Percentiles rank a stretch among this genome's conserved stretches.
phyloP scores from a whole-genome alignment of 768 basidiomycete genomes.

The Lentinula detonsa region DNA sequence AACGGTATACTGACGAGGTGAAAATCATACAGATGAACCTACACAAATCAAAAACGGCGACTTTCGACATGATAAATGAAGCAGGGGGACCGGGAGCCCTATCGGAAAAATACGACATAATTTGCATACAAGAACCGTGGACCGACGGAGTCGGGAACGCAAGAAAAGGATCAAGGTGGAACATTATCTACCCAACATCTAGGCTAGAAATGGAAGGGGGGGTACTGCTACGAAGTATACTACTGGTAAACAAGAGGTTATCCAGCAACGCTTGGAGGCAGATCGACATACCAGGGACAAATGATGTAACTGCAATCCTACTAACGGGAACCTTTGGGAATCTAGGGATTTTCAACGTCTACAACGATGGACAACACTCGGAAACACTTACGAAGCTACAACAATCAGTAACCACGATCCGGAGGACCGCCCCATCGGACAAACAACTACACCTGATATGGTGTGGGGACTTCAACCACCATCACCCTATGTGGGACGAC shows the following conservation, averaged over 20 bases:
- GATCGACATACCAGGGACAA: constrained; percentile 13
- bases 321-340: constrained; percentile 8
- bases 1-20: not conserved
- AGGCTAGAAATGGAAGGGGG: too few relatives aligned
- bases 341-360: constrained; percentile 2
- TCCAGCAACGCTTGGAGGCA: constrained; percentile 13
- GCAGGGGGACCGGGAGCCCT: not conserved
- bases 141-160: constrained; percentile 12
- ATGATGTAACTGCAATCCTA: constrained; percentile 21
- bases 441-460: constrained; percentile 11
- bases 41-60: constrained; percentile 14
- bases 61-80: constrained; percentile 10
- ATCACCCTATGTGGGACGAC: constrained; percentile 19
- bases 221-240: too few relatives aligned
- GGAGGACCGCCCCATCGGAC: not conserved
- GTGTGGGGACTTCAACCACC: constrained; percentile 4
- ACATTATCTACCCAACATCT: too few relatives aligned
- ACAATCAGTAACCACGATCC: too few relatives aligned
- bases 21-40: constrained; percentile 19
- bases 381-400: not conserved
- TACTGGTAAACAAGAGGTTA: constrained; percentile 4
- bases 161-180: not conserved
- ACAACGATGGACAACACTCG: constrained; percentile 1
- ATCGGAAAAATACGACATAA: constrained; percentile 13
- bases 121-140: constrained; percentile 22